Base-by-base conservation (phyloP, 257 asterid species). In the Solanum sparsipilum region DNA sequence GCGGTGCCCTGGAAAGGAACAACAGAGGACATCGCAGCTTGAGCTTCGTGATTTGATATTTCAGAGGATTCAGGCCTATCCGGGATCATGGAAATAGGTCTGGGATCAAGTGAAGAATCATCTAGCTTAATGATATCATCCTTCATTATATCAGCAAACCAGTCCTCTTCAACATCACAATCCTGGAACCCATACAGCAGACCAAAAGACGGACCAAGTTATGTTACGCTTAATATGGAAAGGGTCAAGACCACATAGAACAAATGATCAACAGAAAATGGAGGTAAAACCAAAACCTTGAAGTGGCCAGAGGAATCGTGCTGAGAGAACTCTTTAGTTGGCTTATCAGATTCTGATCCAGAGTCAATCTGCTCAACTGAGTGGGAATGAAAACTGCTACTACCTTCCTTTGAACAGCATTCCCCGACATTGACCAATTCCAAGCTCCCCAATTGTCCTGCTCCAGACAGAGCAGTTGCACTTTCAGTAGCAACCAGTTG, bases 121-220 rank as follows among this genome's bases (percentile, higher is more conserved):
- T 94, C 99, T 36, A 95, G 93, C 86, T 90, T 87, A 13, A 96
- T 90, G 67, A 96, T 96, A 89, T 96, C 97, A 76, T 96, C 98
- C 86, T 94, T 91, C 98, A 96, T 92, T 88, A 96, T 94, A 89
- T 96, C 99, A 0, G 97, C 97, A 74, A 92, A 95, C 2, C 93
- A 96, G 83, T 96, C 98, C 18, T 95, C 99, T 86, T 93, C 98
- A 21, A 88, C 91, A 5, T 71, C 88, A 31, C 44, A 16, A 84
- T 88, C 91, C 98, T 95, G 93, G 48, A 88, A 88, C 8, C 84
- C 74, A 85, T 32, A 82, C 44, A 46, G 70, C n/a, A 46, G 70
- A 81, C 68, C 68, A 16, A 81, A 81, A 81, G 20, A 81, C 3
- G 1, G 71, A 81, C 18, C 10, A 8, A 44, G 16, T 46, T 81